A percentile compares a stretch with the other conserved stretches of the same genome.
These are phyloP conservation scores for Ganoderma lingzhi DNA, from an alignment of 1,284 basidiomycete genomes.

Conservation along the genomic window DNA sequence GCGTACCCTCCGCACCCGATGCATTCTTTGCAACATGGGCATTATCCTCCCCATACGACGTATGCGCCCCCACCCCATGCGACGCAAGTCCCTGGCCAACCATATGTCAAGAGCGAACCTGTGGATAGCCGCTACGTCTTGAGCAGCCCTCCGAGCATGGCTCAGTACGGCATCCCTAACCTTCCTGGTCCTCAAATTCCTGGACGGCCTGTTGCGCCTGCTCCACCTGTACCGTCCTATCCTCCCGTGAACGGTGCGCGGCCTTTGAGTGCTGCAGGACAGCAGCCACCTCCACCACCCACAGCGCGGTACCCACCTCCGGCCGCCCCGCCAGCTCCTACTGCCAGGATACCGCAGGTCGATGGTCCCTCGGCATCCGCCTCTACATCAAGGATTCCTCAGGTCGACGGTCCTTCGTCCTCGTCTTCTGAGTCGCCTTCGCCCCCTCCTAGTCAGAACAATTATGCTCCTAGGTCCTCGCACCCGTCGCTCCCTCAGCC, in stretches of 20 bases:
- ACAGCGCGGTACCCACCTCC: conserved; percentile 38
- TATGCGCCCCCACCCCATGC: conserved; percentile 50
- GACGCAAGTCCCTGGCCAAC: conserved; percentile 42
- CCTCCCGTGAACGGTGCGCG: conserved; percentile 27
- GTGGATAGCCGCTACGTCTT: conserved; percentile 71
- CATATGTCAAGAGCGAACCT: conserved; percentile 73
- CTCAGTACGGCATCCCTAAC: conserved; percentile 63
- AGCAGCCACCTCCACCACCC: conserved; percentile 36
- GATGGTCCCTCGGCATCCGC: conserved; percentile 45
- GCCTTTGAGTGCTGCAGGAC: conserved; percentile 28
- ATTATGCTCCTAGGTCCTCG: conserved; percentile 64
- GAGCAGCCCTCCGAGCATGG: conserved; percentile 47
- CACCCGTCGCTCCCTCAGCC: conserved; percentile 49
- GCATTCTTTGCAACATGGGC: conserved; percentile 37
- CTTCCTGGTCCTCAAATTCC: conserved; percentile 70
- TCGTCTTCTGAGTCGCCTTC: conserved; percentile 71
- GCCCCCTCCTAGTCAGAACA: conserved; percentile 59
- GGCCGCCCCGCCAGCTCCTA: conserved; percentile 20
- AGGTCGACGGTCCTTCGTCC: conserved; percentile 65
- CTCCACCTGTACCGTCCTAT: conserved; percentile 46
- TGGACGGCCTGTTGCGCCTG: conserved; percentile 52
- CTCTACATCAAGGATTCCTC: conserved; percentile 38
- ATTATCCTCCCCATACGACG: conserved; percentile 47
- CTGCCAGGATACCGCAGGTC: conserved; percentile 68
- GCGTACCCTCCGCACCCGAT: conserved; percentile 40